Evolutionary conservation across 2,329 filamentous ascomycete genomes (phyloP).

Genomic region (Taxawa tesnikishii): DNA sequence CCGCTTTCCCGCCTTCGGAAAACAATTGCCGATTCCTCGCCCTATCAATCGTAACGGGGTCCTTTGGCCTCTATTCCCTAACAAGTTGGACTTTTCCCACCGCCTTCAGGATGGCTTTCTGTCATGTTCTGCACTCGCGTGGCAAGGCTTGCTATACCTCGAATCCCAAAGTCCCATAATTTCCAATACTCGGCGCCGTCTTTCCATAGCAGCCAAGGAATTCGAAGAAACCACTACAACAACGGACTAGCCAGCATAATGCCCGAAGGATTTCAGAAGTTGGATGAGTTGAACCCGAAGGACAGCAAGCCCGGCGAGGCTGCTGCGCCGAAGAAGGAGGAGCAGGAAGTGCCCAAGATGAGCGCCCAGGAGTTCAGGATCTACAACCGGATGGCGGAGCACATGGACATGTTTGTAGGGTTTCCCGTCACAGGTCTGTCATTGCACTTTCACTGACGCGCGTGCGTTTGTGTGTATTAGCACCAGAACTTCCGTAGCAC

Average conservation of each 20-base stretch:
- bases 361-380: constrained; percentile 52
- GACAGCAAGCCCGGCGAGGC: constrained; percentile 9
- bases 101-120: background rate
- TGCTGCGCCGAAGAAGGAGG: constrained; percentile 10
- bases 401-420: constrained; percentile 61
- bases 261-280: constrained; percentile 14
- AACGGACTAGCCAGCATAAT: constrained; percentile 7
- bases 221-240: background rate
- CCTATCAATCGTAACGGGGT: no score
- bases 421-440: background rate
- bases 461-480: no score
- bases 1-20: no score
- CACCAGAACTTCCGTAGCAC: constrained; percentile 64
- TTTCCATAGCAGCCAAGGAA: background rate
- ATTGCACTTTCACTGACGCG: background rate
- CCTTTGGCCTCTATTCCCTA: no score
- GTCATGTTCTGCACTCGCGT: background rate
- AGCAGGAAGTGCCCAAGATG: constrained; percentile 46
- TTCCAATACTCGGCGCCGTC: no score
- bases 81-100: no score
- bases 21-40: no score
- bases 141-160: background rate
- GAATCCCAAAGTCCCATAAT: background rate
- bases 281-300: constrained; percentile 14
- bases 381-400: constrained; percentile 62